Percentiles rank a stretch among this genome's conserved stretches.
Conservation (phyloP, 164 flowering plant genomes). For the Berberis vulgaris region DNA sequence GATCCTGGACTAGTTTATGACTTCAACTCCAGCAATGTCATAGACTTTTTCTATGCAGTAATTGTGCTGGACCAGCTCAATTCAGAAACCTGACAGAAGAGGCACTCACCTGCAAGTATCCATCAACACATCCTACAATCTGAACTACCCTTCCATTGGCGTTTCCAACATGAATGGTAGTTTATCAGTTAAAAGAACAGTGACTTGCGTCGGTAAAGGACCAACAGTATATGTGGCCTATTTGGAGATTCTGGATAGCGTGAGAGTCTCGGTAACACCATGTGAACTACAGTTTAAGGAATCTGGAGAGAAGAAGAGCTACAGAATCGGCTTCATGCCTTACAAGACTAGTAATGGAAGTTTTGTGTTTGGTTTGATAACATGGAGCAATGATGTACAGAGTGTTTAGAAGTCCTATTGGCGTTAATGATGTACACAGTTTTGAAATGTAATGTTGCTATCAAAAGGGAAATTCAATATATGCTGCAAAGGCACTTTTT, state of each 20-base stretch:
- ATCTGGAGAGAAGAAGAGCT: conserved; percentile 36
- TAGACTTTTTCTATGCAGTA: conserved; percentile 36
- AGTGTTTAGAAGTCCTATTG: conserved; percentile 19
- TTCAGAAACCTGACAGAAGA: conserved; percentile 36
- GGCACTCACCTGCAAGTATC: conserved; percentile 20
- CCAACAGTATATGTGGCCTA: conserved; percentile 27
- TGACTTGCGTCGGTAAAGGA: conserved; percentile 44
- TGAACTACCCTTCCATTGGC: conserved; percentile 58
- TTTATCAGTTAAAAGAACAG: conserved; percentile 34
- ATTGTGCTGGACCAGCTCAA: conserved; percentile 30
- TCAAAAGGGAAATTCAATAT: too few relatives aligned
- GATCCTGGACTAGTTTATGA: conserved; percentile 54
- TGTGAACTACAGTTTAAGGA: conserved; percentile 26
- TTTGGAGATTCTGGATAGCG: conserved; percentile 33
- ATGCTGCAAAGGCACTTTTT: too few relatives aligned
- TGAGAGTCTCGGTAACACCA: conserved; percentile 30
- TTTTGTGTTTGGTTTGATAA: conserved; percentile 42
- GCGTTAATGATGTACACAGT: background rate
- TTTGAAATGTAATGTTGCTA: background rate
- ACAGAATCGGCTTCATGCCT: conserved; percentile 31
- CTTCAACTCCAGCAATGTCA: conserved; percentile 21
- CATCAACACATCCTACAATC: conserved; percentile 32
- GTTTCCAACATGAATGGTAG: conserved; percentile 39
- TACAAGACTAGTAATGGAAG: conserved; percentile 25
- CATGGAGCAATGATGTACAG: conserved; percentile 37